Base-by-base conservation (phyloP, 257 asterid genomes). In the Nicotiana undulata region DNA sequence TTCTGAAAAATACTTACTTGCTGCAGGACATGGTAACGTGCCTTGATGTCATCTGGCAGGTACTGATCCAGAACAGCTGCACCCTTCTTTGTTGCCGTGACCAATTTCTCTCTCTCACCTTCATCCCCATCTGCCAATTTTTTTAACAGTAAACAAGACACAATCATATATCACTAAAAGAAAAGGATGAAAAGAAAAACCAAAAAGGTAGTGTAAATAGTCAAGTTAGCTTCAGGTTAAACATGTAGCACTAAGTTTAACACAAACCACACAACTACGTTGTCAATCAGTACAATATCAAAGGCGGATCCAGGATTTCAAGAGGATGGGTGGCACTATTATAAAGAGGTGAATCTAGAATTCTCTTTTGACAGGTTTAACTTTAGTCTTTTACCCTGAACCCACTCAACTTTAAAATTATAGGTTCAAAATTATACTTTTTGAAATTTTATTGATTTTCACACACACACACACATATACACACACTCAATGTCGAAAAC, bases 11-110 rank as follows among this genome's bases (percentile, higher is more conserved):
- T 72, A 77, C 85, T 85, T 86, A 91, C 99, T 64, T 86, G 86
- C 83, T 89, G 97, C 84, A 95, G 87, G 85, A 95, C 97, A 81
- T 93, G 99, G 88, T 89, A 95, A 11, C 82, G 90, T n/a, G 90
- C 86, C 89, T 92, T 93, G 84, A 92, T 83, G 86, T 92, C 88
- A 59, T 93, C 97, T 0, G 96, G 94, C 76, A 95, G 86, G 85
- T 87, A 90, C 72, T 86, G 85, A 82, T 95, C 99, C 91, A 95
- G 75, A 60, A 95, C 92, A 63, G 99, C 93, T 59, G 89, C 90
- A 82, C 99, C 99, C 83, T 95, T 95, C 88, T 87, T 91, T 34
- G 93, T 85, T 31, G 96, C 89, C 63, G 86, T 89, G 53, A 92
- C 88, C 80, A 90, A 82, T 79, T 90, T 93, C 86, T 86, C 91